These are phyloP conservation scores for Dendrobium huoshanense DNA, from an alignment of 106 monocot genomes.

Conservation along the genomic window DNA sequence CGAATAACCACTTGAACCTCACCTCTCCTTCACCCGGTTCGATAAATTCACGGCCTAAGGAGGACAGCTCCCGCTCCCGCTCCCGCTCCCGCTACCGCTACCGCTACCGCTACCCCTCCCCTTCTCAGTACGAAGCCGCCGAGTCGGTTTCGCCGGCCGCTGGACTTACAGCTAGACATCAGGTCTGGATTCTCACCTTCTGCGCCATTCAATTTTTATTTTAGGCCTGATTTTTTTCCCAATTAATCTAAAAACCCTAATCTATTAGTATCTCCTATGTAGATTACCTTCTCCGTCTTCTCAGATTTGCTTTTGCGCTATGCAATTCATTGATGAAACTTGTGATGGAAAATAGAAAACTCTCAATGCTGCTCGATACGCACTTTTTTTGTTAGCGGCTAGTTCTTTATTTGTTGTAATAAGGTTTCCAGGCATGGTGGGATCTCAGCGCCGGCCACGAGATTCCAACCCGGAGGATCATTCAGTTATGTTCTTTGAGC, in stretches of 20 bases:
- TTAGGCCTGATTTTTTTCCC: background rate
- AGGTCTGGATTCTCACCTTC: background rate
- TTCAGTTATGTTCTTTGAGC: background rate
- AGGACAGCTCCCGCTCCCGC: background rate
- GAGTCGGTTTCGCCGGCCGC: background rate
- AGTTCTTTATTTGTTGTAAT: background rate
- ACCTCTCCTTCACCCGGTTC: too few relatives aligned
- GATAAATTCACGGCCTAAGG: background rate
- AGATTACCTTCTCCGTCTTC: background rate
- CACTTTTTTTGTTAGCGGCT: background rate
- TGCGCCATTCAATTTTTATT: background rate
- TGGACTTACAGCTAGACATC: background rate
- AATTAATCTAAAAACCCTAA: slow-evolving; percentile 1
- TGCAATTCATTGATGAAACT: background rate
- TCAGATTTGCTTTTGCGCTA: background rate
- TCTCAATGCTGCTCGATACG: background rate
- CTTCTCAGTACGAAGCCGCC: background rate
- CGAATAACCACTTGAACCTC: too few relatives aligned
- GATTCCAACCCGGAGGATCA: background rate
- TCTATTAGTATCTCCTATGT: background rate
- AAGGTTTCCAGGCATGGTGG: background rate
- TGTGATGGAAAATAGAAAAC: background rate
- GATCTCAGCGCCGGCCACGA: background rate
- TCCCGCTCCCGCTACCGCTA: background rate
- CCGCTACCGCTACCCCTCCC: background rate